Percentiles rank a stretch among this genome's conserved stretches.
Conservation (phyloP, 345 rosid species). For the Aurinia saxatilis region DNA sequence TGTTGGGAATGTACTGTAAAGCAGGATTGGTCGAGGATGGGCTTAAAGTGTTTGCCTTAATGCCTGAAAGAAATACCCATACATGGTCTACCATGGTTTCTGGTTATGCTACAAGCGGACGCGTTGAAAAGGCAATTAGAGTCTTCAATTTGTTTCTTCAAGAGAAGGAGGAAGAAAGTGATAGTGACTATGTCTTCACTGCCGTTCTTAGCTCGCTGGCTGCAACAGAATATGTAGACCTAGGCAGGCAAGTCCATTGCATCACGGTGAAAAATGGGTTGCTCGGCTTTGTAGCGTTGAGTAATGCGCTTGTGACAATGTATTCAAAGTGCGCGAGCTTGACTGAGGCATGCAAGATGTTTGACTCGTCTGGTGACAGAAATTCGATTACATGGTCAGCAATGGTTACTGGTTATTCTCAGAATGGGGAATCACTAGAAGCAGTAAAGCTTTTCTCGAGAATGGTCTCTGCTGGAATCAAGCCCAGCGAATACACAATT, state of each 20-base stretch:
- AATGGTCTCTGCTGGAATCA: constrained; percentile 59
- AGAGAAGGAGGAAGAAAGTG: constrained; percentile 34
- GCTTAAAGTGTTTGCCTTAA: constrained; percentile 50
- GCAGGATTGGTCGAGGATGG: constrained; percentile 45
- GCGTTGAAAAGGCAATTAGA: constrained; percentile 35
- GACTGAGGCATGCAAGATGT: constrained; percentile 47
- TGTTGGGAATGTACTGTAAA: constrained; percentile 63
- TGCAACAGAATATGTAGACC: constrained; percentile 31
- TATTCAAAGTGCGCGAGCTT: constrained; percentile 65
- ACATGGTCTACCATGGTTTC: constrained; percentile 73
- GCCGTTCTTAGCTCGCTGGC: constrained; percentile 61
- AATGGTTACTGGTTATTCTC: constrained; percentile 80
- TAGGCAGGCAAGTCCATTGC: constrained; percentile 59
- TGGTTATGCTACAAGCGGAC: constrained; percentile 51
- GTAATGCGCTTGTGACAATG: constrained; percentile 70
- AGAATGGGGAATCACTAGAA: constrained; percentile 53
- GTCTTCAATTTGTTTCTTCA: constrained; percentile 40
- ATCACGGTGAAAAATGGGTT: constrained; percentile 46
- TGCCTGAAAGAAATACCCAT: constrained; percentile 54
- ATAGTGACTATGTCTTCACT: constrained; percentile 62
- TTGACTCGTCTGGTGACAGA: constrained; percentile 53
- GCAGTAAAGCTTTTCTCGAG: constrained; percentile 51
- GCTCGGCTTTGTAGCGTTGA: constrained; percentile 42
- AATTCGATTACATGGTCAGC: constrained; percentile 87
- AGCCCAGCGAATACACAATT: constrained; percentile 61